A percentile compares a stretch with the other conserved stretches of the same genome.
phyloP scores from a whole-genome alignment of 768 basidiomycete genomes.

The Lyophyllum decastes region DNA sequence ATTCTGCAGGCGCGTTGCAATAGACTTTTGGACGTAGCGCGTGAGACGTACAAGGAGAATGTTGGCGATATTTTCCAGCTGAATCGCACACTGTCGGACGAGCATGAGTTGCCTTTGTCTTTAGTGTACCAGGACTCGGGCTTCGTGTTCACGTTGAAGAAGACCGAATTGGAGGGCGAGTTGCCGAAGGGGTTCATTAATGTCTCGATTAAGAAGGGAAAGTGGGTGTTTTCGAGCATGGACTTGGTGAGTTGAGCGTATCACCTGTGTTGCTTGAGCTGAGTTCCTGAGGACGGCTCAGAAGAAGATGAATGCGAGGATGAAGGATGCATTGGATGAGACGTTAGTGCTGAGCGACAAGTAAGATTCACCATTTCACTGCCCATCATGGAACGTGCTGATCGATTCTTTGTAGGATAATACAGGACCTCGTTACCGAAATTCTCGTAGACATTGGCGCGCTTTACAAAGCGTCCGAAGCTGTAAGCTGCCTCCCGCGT shows the following conservation, averaged over 20 bases:
- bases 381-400: neutral
- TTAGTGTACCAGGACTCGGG: constrained; percentile 73
- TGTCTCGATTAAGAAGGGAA: constrained; percentile 62
- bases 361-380: constrained; percentile 36
- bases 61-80: constrained; percentile 83
- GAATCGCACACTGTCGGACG: constrained; percentile 56
- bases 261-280: neutral
- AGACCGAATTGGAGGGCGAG: constrained; percentile 61
- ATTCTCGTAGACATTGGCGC: constrained; percentile 74
- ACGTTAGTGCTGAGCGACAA: constrained; percentile 83
- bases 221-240: constrained; percentile 76
- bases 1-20: constrained; percentile 67
- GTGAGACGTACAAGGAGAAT: constrained; percentile 94
- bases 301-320: constrained; percentile 87
- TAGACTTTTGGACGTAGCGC: constrained; percentile 87
- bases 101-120: constrained; percentile 64
- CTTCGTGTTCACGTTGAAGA: constrained; percentile 74
- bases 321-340: constrained; percentile 92
- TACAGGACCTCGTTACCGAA: constrained; percentile 73
- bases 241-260: constrained; percentile 60
- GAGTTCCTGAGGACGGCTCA: constrained; percentile 26
- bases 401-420: constrained; percentile 50
- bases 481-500: constrained; percentile 45
- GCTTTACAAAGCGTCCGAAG: constrained; percentile 90
- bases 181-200: constrained; percentile 77